Percentiles rank a stretch among this genome's conserved stretches.
Evolutionary conservation across 2,329 filamentous ascomycete species (phyloP).

Genomic region (Chalara sp.): DNA sequence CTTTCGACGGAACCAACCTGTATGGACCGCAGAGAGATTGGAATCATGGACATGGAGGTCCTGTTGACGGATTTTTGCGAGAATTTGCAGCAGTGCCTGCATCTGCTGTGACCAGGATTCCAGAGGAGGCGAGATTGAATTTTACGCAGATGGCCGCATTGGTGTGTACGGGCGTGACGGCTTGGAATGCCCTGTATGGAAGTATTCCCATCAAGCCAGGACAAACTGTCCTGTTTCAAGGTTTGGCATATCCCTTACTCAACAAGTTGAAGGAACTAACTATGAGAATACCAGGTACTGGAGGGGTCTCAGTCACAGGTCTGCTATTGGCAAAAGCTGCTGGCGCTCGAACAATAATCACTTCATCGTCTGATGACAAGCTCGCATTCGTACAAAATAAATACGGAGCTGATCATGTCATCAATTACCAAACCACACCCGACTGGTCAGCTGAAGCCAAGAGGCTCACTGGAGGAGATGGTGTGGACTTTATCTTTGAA

Average conservation of each 20-base stretch:
- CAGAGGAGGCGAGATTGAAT: too few relatives aligned
- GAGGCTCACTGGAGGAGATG: constrained; percentile 34
- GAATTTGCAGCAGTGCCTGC: neutral
- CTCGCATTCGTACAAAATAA: neutral
- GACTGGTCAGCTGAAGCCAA: constrained; percentile 42
- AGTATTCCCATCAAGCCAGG: too few relatives aligned
- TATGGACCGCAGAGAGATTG: too few relatives aligned
- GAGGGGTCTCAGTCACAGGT: constrained; percentile 1
- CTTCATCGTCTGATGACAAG: constrained; percentile 4
- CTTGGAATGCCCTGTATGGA: too few relatives aligned
- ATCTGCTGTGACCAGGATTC: too few relatives aligned
- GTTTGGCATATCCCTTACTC: too few relatives aligned
- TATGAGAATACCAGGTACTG: constrained; percentile 2
- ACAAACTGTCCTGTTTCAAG: too few relatives aligned
- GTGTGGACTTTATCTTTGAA: constrained; percentile 47
- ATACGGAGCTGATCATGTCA: constrained; percentile 7
- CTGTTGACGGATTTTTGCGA: neutral
- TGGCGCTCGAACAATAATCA: constrained; percentile 7
- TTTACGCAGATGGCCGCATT: too few relatives aligned
- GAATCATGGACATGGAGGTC: neutral
- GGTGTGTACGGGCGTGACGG: too few relatives aligned
- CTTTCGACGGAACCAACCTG: constrained; percentile 50
- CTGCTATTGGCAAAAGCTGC: constrained; percentile 2
- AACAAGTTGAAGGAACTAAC: neutral
- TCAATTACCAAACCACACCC: constrained; percentile 31